Percentiles rank a stretch among this genome's conserved stretches.
Conservation (phyloP, 1,139 yeast genomes). For the Geotrichum carabidarum region DNA sequence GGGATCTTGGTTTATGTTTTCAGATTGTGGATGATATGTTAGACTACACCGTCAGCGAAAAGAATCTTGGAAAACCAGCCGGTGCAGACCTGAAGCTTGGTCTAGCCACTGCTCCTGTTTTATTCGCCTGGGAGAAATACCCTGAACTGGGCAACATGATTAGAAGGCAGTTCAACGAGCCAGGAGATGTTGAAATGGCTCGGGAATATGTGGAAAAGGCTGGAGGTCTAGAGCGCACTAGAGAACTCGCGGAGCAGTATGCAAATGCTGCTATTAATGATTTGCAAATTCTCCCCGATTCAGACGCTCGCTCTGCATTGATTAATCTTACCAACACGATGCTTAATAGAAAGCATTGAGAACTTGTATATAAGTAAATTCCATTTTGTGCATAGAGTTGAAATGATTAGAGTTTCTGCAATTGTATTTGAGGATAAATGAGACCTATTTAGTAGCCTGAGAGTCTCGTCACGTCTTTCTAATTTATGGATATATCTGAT, state of each 20-base stretch:
- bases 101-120: constrained; percentile 92
- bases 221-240: constrained; percentile 72
- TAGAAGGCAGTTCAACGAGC: constrained; percentile 69
- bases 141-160: constrained; percentile 82
- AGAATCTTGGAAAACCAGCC: constrained; percentile 85
- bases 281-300: constrained; percentile 66
- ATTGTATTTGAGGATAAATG: too few relatives aligned
- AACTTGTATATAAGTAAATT: neutral
- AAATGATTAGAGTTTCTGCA: too few relatives aligned
- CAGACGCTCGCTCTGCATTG: constrained; percentile 84
- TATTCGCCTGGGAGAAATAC: constrained; percentile 86
- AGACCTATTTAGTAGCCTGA: too few relatives aligned
- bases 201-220: constrained; percentile 65
- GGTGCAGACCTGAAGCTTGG: constrained; percentile 94
- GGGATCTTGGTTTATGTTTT: constrained; percentile 90
- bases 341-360: constrained; percentile 55
- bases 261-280: constrained; percentile 70
- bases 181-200: constrained; percentile 81
- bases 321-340: constrained; percentile 80
- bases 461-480: too few relatives aligned
- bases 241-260: constrained; percentile 69
- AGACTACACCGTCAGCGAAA: constrained; percentile 83
- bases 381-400: neutral
- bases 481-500: too few relatives aligned
- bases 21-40: constrained; percentile 95